Conservation (phyloP, 208 protist species). For the Porcisia hertigi region DNA sequence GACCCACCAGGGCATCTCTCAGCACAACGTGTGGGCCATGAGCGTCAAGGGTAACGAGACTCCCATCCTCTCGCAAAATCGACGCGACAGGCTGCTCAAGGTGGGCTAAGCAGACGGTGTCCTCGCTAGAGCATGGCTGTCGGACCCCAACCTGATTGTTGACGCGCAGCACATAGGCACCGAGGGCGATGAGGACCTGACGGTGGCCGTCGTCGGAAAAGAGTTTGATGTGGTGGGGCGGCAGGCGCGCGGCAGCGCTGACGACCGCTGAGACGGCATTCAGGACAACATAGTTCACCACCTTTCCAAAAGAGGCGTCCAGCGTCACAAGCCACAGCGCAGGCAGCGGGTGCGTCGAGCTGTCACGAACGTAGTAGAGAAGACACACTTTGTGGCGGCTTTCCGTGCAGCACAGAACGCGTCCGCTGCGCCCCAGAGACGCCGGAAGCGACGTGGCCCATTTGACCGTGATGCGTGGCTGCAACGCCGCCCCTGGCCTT, state of each 20-base stretch:
- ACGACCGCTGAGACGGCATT: constrained; percentile 61
- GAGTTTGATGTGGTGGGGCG: constrained; percentile 62
- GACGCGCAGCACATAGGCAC: constrained; percentile 66
- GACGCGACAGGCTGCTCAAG: constrained; percentile 41
- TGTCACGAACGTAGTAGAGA: constrained; percentile 45
- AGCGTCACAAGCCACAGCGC: constrained; percentile 65
- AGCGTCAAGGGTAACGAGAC: constrained; percentile 57
- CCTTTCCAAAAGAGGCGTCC: constrained; percentile 39
- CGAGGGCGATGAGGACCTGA: constrained; percentile 53
- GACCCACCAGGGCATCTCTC: constrained; percentile 18
- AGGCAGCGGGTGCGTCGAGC: constrained; percentile 32
- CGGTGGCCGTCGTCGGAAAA: constrained; percentile 46
- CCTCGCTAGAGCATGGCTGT: constrained; percentile 69
- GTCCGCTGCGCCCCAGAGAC: constrained; percentile 38
- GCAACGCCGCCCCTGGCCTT: neutral
- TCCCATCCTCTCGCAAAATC: constrained; percentile 41
- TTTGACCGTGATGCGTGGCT: constrained; percentile 16
- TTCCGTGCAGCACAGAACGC: constrained; percentile 53
- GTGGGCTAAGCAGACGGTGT: constrained; percentile 51
- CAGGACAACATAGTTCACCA: constrained; percentile 61
- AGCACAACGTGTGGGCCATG: constrained; percentile 48
- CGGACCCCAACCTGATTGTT: constrained; percentile 78
- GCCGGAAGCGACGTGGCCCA: constrained; percentile 68
- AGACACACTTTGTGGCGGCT: constrained; percentile 46
- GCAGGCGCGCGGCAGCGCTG: constrained; percentile 33